Percentiles rank a stretch among this genome's conserved stretches.
phyloP scores from a whole-genome alignment of 2,329 filamentous ascomycete species.

The Epichloe gansuensis region DNA sequence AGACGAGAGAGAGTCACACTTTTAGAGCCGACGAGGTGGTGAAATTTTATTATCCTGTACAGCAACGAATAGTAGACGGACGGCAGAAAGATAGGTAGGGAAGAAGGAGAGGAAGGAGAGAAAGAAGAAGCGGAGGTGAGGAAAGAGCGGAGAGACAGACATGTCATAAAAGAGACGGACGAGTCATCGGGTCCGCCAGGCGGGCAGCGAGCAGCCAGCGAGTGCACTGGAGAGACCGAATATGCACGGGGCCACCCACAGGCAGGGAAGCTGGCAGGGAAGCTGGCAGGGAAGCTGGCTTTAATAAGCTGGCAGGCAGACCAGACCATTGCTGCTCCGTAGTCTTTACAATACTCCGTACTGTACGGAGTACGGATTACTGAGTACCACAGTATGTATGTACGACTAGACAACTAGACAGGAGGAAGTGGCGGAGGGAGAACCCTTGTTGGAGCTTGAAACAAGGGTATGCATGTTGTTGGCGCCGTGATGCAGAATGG shows the following conservation, averaged over 20 bases:
- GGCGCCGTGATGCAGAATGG: not conserved
- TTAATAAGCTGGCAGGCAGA: no score
- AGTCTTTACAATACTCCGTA: no score
- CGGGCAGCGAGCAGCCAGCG: no score
- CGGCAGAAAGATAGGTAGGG: not conserved
- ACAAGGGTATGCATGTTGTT: not conserved
- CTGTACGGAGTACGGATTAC: no score
- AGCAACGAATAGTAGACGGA: not conserved
- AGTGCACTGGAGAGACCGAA: not conserved
- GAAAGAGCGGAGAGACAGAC: conserved; percentile 4
- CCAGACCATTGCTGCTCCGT: no score
- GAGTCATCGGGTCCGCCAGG: not conserved
- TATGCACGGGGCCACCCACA: not conserved
- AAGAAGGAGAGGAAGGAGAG: not conserved
- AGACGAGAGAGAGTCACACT: not conserved
- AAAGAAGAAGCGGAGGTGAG: not conserved
- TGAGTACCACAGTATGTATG: no score
- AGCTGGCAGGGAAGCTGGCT: no score
- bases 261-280: no score
- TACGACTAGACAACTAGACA: not conserved
- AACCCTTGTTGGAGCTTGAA: not conserved
- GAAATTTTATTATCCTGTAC: not conserved
- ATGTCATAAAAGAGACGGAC: not conserved
- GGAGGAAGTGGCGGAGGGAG: not conserved
- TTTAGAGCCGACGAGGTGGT: not conserved